phyloP scores from a whole-genome alignment of 192 early-diverging fungal genomes.

The Umbelopsis sp. region DNA sequence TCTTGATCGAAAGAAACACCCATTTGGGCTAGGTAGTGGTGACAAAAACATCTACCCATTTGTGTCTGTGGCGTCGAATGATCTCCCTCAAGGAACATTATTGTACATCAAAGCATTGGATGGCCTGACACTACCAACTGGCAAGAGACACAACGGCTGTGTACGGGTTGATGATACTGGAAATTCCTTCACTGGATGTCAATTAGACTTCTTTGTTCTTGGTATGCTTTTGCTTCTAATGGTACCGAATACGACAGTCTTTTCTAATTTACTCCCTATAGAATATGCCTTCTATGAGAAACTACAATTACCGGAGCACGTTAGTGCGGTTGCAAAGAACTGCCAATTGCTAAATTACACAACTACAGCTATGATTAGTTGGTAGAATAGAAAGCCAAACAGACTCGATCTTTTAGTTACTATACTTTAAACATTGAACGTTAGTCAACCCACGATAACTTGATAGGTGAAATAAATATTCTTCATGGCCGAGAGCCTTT shows the following conservation, averaged over 20 bases:
- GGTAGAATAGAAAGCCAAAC: background rate
- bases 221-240: background rate
- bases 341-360: constrained; percentile 3
- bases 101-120: constrained; percentile 38
- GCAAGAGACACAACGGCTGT: constrained; percentile 47
- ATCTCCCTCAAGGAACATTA: constrained; percentile 33
- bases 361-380: background rate
- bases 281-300: background rate
- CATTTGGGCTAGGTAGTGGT: constrained; percentile 25
- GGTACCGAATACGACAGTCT: background rate
- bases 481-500: too few relatives aligned
- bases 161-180: constrained; percentile 42
- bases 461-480: too few relatives aligned
- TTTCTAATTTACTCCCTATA: background rate
- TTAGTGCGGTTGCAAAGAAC: background rate
- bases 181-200: constrained; percentile 35
- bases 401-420: too few relatives aligned
- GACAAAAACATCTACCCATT: constrained; percentile 36
- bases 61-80: constrained; percentile 42
- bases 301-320: background rate
- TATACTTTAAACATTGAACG: background rate
- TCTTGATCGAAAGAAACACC: constrained; percentile 25
- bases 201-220: constrained; percentile 39
- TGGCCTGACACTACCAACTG: constrained; percentile 34
- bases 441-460: too few relatives aligned